Percentiles rank a stretch among this genome's conserved stretches.
Conservation (phyloP, 2,329 filamentous ascomycete genomes). For the Mycosphaerella arachidis region DNA sequence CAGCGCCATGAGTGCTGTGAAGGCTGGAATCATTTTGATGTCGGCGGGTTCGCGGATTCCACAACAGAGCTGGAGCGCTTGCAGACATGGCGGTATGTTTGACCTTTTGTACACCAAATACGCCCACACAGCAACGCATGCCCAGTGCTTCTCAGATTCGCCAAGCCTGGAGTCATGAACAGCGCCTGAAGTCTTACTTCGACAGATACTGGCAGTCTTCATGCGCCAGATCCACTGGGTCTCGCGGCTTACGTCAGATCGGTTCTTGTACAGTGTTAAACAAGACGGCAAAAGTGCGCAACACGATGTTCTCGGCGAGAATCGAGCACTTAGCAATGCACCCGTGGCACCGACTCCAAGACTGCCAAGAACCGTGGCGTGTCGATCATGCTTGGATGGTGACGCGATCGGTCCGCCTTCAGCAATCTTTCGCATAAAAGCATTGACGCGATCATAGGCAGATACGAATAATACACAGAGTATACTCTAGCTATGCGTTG, state of each 20-base stretch:
- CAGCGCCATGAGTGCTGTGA: background rate
- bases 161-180: background rate
- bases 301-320: background rate
- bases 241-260: background rate
- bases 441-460: background rate
- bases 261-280: too few relatives aligned
- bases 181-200: background rate
- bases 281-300: too few relatives aligned
- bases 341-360: background rate
- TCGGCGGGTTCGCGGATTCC: background rate
- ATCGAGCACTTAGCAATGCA: background rate
- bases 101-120: background rate
- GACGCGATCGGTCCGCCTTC: background rate
- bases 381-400: background rate
- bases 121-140: background rate
- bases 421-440: background rate
- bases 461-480: too few relatives aligned
- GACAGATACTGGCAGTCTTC: background rate
- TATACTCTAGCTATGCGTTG: too few relatives aligned
- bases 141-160: background rate
- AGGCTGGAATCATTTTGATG: background rate
- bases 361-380: background rate
- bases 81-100: background rate
- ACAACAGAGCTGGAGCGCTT: background rate
- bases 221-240: background rate